Evolutionary conservation across 768 basidiomycete species (phyloP).

Genomic region (Mycena rosella): DNA sequence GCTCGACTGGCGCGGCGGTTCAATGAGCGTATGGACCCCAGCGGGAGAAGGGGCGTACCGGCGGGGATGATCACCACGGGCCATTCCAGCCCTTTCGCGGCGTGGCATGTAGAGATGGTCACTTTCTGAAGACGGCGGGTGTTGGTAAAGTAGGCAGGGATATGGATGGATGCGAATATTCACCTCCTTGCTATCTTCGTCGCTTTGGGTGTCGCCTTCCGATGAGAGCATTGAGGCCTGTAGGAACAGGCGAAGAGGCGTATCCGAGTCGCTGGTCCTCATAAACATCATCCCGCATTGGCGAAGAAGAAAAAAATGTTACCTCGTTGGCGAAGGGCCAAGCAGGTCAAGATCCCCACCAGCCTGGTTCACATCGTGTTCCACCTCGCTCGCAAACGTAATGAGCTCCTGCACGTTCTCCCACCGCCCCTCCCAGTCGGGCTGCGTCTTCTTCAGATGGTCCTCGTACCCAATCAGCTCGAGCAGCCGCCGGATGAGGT

Average conservation of each 20-base stretch:
- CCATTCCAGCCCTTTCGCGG: constrained; percentile 94
- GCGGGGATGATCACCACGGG: constrained; percentile 88
- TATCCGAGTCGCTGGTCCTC: constrained; percentile 55
- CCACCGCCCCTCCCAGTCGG: constrained; percentile 83
- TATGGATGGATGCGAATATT: constrained; percentile 17
- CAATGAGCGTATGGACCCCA: not conserved
- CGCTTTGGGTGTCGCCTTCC: constrained; percentile 75
- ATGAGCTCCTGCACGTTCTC: constrained; percentile 91
- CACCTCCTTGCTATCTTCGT: constrained; percentile 62
- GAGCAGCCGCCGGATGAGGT: constrained; percentile 71
- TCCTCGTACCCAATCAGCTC: constrained; percentile 73
- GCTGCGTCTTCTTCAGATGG: constrained; percentile 76
- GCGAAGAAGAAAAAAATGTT: not conserved
- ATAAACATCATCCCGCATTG: too few species aligned
- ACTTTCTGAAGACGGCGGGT: constrained; percentile 84
- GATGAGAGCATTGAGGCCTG: constrained; percentile 88
- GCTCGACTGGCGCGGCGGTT: constrained; percentile 64
- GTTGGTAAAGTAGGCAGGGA: constrained; percentile 3
- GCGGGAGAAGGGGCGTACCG: constrained; percentile 51
- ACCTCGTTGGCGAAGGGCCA: constrained; percentile 4
- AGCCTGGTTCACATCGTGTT: constrained; percentile 45
- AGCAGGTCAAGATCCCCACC: too few species aligned
- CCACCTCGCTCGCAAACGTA: constrained; percentile 76
- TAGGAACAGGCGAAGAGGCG: constrained; percentile 77
- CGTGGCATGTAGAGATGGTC: constrained; percentile 87